Evolutionary conservation across 768 basidiomycete genomes (phyloP).

Genomic region (Russula vinacea): DNA sequence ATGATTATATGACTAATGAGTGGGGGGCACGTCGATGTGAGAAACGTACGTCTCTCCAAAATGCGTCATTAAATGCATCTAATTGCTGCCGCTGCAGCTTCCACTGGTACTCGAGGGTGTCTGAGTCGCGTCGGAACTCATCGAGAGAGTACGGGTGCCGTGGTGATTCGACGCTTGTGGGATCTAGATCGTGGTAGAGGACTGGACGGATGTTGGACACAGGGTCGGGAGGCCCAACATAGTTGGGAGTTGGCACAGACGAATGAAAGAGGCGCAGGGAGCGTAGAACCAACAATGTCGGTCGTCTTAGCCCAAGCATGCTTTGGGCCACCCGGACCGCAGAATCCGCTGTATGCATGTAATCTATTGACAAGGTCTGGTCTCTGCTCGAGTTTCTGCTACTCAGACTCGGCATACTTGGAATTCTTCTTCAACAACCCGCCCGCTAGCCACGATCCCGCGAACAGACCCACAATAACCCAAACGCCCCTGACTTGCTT

Average conservation of each 20-base stretch:
- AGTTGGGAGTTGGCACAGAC: slow-evolving; percentile 32
- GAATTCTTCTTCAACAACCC: slow-evolving; percentile 33
- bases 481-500: slow-evolving; percentile 51
- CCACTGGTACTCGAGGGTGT: slow-evolving; percentile 60
- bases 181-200: slow-evolving; percentile 59
- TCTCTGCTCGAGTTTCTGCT: slow-evolving; percentile 1
- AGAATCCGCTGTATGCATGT: not conserved
- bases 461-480: slow-evolving; percentile 47
- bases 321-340: slow-evolving; percentile 3
- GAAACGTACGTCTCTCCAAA: slow-evolving; percentile 75
- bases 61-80: slow-evolving; percentile 71
- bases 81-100: slow-evolving; percentile 67
- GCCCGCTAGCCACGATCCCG: slow-evolving; percentile 48
- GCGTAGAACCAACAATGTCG: slow-evolving; percentile 21
- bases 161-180: slow-evolving; percentile 30
- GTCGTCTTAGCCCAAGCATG: slow-evolving; percentile 20
- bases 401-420: slow-evolving; percentile 29
- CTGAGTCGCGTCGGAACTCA: slow-evolving; percentile 53
- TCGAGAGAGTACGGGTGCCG: slow-evolving; percentile 74
- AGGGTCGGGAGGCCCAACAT: slow-evolving; percentile 72
- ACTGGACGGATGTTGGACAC: slow-evolving; percentile 77
- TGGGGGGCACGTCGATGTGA: not conserved
- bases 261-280: slow-evolving; percentile 27
- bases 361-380: not conserved
- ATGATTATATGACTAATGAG: not conserved